Evolutionary conservation across 1,284 basidiomycete species (phyloP).

Genomic region (Ceratorhiza oryzae-sativae): DNA sequence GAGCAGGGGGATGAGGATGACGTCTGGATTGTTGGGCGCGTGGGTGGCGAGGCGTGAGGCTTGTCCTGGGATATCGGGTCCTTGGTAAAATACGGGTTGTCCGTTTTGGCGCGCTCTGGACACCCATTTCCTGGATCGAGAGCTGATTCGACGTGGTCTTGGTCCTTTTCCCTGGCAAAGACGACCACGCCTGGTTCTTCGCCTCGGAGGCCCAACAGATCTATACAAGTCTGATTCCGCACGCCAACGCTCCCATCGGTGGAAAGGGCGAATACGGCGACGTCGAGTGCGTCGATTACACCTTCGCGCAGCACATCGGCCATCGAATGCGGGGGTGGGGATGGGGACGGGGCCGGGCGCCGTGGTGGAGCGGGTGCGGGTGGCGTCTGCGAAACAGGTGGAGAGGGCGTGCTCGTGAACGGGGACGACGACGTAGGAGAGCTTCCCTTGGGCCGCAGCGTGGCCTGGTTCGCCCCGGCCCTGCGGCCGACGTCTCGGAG

Average conservation of each 20-base stretch:
- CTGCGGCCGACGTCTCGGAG: slow-evolving; percentile 20
- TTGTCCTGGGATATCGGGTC: background rate
- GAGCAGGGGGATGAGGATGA: background rate
- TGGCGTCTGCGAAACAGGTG: background rate
- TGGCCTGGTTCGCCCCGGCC: background rate
- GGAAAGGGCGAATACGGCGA: slow-evolving; percentile 10
- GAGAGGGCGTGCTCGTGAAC: background rate
- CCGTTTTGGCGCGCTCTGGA: no score
- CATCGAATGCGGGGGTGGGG: background rate
- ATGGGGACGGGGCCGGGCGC: background rate
- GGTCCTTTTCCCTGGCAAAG: background rate
- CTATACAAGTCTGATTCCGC: slow-evolving; percentile 19
- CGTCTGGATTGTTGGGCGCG: background rate
- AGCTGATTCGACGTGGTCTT: no score
- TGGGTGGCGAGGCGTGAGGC: background rate
- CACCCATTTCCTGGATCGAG: no score
- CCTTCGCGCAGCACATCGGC: slow-evolving; percentile 23
- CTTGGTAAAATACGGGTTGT: slow-evolving; percentile 10
- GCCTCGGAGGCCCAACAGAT: background rate
- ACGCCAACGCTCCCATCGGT: slow-evolving; percentile 14
- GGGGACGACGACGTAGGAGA: background rate
- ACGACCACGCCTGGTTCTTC: slow-evolving; percentile 3
- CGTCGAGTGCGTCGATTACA: slow-evolving; percentile 26
- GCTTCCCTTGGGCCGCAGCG: background rate
- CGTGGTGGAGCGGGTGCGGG: background rate